A percentile compares a stretch with the other conserved stretches of the same genome.
Conservation (phyloP, 2,329 filamentous ascomycete genomes). For the Colletotrichum sp. region DNA sequence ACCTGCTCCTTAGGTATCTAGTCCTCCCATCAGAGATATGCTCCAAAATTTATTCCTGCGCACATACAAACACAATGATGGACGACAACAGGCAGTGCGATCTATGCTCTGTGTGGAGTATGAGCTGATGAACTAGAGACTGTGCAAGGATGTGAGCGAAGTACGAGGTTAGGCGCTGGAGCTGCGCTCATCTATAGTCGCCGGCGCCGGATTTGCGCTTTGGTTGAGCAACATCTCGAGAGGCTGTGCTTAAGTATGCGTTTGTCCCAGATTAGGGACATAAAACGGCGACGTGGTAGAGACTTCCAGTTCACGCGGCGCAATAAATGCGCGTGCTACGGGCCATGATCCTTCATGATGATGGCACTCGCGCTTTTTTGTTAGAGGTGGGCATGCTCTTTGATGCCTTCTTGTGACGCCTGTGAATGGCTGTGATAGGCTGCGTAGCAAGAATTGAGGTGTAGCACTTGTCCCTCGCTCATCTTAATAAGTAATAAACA, state of each 20-base stretch:
- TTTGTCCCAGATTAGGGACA: background rate
- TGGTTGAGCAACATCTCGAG: background rate
- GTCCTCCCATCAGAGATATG: background rate
- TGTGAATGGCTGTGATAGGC: accelerated
- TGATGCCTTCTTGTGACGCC: accelerated
- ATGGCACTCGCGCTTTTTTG: background rate
- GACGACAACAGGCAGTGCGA: background rate
- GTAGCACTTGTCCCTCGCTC: background rate
- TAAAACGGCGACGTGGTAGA: background rate
- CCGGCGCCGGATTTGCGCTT: background rate
- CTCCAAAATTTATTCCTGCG: background rate
- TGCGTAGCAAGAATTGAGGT: background rate
- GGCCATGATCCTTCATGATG: accelerated
- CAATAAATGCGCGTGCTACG: accelerated
- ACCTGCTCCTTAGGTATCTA: background rate
- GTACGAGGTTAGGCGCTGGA: background rate
- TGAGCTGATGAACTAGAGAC: accelerated
- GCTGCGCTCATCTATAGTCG: background rate
- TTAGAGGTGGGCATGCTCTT: accelerated
- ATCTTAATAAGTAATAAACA: accelerated
- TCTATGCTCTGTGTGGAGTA: background rate
- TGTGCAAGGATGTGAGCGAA: background rate
- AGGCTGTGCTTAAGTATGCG: accelerated
- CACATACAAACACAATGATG: background rate
- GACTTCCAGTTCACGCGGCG: background rate